Evolutionary conservation across 176 grass and related monocot species (phyloP).

Genomic region (Saccharum spontaneum): DNA sequence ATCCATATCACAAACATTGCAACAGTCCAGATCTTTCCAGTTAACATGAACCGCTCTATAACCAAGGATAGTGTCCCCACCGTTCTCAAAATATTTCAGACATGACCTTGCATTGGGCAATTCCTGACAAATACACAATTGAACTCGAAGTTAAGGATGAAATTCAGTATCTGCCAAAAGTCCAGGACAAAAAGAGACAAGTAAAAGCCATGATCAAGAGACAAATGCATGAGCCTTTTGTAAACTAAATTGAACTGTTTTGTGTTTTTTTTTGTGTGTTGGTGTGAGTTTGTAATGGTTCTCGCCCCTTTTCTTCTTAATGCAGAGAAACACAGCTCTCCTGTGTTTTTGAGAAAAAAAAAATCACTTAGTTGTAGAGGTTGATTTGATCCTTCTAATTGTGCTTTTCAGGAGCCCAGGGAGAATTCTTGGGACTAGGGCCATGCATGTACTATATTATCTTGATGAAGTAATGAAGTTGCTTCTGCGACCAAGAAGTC

Average conservation of each 20-base stretch:
- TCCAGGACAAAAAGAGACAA: neutral
- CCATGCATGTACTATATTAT: no score
- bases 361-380: neutral
- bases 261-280: neutral
- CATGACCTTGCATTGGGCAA: conserved; percentile 94
- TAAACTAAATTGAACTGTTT: neutral
- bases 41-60: conserved; percentile 96
- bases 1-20: conserved; percentile 99
- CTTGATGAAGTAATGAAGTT: neutral
- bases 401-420: neutral
- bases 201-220: neutral
- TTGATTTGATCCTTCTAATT: neutral
- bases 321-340: neutral
- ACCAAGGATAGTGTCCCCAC: conserved; percentile 65
- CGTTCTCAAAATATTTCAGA: conserved; percentile 85
- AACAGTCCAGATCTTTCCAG: conserved; percentile 98
- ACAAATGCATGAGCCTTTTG: conserved; percentile 7
- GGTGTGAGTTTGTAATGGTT: neutral
- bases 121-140: conserved; percentile 61
- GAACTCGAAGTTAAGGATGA: conserved; percentile 33
- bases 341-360: neutral
- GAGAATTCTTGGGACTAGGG: no score
- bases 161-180: conserved; percentile 1
- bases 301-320: neutral
- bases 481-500: neutral